Conservation (phyloP, 495 filamentous ascomycete genomes). For the Trichoderma virens region DNA sequence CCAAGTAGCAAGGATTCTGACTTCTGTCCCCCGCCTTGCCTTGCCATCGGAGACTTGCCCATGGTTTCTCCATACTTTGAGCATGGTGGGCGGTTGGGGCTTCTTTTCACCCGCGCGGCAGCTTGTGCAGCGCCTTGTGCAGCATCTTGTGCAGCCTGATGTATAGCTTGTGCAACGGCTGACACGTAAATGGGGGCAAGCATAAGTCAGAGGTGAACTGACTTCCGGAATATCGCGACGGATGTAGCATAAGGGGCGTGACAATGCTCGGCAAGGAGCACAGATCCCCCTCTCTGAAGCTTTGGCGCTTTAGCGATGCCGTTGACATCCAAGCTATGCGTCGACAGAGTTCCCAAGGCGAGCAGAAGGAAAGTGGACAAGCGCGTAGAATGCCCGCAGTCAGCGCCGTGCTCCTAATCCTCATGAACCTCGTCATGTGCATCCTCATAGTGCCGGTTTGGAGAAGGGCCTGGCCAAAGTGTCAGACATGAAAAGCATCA, state of each 20-base stretch:
- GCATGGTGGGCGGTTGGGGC: too few relatives aligned
- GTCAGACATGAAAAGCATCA: not conserved
- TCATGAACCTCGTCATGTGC: not conserved
- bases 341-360: not conserved
- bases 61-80: not conserved
- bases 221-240: not conserved
- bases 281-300: not conserved
- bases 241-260: not conserved
- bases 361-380: not conserved
- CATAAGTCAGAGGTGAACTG: not conserved
- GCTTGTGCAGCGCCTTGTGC: not conserved
- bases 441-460: not conserved
- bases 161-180: not conserved
- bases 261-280: not conserved
- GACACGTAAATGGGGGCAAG: too few relatives aligned
- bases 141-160: not conserved
- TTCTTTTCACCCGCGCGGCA: not conserved
- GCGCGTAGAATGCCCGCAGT: not conserved
- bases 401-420: not conserved
- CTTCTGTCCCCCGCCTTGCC: not conserved
- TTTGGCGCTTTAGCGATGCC: not conserved
- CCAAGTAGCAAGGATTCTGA: not conserved
- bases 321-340: not conserved
- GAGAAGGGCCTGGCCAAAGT: not conserved
- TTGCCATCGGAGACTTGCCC: not conserved